phyloP scores from a whole-genome alignment of 371 early-diverging fungal genomes.

The Syncephalis fuscata region DNA sequence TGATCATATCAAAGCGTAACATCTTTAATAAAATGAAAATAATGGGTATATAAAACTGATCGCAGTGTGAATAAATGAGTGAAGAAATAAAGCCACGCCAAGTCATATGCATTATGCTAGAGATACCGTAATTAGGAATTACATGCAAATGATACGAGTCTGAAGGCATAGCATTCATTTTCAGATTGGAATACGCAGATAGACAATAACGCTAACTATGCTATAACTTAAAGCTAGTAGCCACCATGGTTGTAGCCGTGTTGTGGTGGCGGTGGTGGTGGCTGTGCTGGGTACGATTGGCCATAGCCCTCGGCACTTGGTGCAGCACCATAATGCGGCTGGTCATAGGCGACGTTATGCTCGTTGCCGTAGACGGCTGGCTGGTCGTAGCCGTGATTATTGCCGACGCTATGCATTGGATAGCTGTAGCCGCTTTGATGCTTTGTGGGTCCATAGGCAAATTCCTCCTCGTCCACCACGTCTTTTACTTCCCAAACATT shows the following conservation, averaged over 20 bases:
- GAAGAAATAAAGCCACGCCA: too few relatives aligned
- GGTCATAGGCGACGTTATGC: not conserved
- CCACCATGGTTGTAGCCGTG: not conserved
- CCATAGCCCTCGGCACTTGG: too few relatives aligned
- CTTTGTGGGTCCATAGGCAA: not conserved
- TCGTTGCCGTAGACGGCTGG: not conserved
- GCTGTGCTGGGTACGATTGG: not conserved
- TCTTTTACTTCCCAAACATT: constrained; percentile 92
- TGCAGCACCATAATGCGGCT: not conserved
- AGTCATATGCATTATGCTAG: too few relatives aligned
- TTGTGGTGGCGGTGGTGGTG: not conserved
- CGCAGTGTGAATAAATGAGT: constrained; percentile 1
- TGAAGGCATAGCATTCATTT: too few relatives aligned
- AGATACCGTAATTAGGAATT: too few relatives aligned
- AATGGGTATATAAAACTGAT: too few relatives aligned
- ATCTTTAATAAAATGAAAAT: too few relatives aligned
- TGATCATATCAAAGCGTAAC: too few relatives aligned
- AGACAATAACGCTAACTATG: not conserved
- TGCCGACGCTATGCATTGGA: not conserved
- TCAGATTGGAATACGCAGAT: not conserved
- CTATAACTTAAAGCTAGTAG: not conserved
- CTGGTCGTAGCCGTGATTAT: not conserved
- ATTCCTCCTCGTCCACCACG: constrained; percentile 30
- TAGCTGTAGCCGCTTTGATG: not conserved
- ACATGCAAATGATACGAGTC: too few relatives aligned